These are phyloP conservation scores for Blastocystis sp. DNA, from an alignment of 352 stramenopile genomes.

Conservation along the genomic window DNA sequence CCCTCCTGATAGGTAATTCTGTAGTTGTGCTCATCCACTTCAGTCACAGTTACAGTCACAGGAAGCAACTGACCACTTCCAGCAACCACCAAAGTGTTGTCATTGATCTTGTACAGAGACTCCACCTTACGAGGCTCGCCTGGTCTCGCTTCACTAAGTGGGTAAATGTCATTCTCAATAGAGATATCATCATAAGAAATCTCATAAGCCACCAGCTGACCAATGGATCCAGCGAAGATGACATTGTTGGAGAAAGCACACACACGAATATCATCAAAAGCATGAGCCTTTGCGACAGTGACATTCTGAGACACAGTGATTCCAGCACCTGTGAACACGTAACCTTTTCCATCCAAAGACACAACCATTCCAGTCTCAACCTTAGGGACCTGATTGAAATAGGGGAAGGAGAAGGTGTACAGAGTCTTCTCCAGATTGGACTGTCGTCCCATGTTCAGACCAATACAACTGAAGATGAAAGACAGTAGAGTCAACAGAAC, in stretches of 20 bases:
- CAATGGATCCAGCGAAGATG: neutral
- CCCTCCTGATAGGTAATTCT: neutral
- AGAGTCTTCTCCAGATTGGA: constrained; percentile 30
- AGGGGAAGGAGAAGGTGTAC: constrained; percentile 39
- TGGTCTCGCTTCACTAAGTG: neutral
- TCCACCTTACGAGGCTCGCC: neutral
- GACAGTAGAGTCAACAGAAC: constrained; percentile 17
- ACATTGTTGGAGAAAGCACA: constrained; percentile 8
- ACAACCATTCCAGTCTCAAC: constrained; percentile 14
- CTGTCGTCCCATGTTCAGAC: constrained; percentile 25
- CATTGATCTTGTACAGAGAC: constrained; percentile 11
- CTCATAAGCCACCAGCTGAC: neutral
- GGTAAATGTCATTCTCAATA: neutral
- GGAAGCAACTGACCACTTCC: neutral
- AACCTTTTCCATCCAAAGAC: constrained; percentile 2
- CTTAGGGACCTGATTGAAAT: constrained; percentile 30
- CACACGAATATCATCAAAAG: constrained; percentile 1
- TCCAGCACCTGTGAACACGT: constrained; percentile 37
- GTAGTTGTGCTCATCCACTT: neutral
- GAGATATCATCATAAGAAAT: constrained; percentile 32
- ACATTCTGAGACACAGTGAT: constrained; percentile 22
- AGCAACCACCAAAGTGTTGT: neutral
- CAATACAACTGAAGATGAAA: constrained; percentile 31
- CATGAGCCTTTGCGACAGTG: neutral
- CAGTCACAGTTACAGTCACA: neutral